Evolutionary conservation across 1,139 yeast species (phyloP), one percentile per base, ranked within the genome.

Genomic region (Debaryomyces udenii): DNA sequence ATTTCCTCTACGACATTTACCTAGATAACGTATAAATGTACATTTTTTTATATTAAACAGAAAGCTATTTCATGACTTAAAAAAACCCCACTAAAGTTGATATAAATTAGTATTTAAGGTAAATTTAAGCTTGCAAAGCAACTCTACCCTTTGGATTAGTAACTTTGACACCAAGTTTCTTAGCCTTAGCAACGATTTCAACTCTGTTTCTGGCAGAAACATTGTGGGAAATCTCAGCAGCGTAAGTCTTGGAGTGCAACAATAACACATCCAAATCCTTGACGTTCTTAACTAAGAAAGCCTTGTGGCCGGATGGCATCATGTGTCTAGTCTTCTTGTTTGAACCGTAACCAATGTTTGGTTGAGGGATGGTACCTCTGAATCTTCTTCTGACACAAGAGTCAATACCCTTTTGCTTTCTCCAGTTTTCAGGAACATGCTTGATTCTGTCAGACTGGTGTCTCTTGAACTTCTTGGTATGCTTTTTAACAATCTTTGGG

Each of bases 361-460:
- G 99, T 84, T 91, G 96, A 68, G 93, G 82, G 71, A 93, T 87
- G 78, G 94, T 86, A 70, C 99, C 99, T 86, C 98, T 89, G 96
- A 93, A 94, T 83, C 98, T 89, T 84, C 98, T 91, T 85, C 98
- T 91, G 74, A 91, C 97, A 80, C 91, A 85, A 65, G 97, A 91
- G 83, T 94, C 99, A 71, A 94, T 94, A 93, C 99, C 99, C 89
- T 91, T 93, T 81, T 94, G 99, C 82, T 93, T 93, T 89, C 99
- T 93, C 99, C 99, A 94, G 84, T 85, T 86, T 80, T 89, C 97
- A 67, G 90, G 80, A 62, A 93, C 97, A 79, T 99, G 91, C 83
- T 83, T 83, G 81, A 89, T 93, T 80, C 97, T 90, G 87, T 94
- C 99, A 76, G 97, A 90, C 83, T 94, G 99, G 77, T 93, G 98